Evolutionary conservation across 1,284 basidiomycete species (phyloP).

Genomic region (Fomitopsis pinicola): DNA sequence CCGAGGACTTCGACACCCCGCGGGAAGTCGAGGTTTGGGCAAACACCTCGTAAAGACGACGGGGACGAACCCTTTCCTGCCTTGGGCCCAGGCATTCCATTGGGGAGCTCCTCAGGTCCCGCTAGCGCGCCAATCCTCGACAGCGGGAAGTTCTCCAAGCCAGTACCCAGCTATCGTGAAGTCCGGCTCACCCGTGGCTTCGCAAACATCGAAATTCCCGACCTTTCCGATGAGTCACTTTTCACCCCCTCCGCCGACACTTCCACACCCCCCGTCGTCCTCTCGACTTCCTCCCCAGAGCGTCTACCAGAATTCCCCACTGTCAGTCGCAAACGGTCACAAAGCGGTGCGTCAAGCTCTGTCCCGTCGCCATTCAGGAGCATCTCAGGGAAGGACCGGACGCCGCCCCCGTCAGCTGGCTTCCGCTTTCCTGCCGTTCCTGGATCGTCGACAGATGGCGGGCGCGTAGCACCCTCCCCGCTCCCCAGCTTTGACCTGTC

Average conservation of each 20-base stretch:
- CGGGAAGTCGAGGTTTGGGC: constrained; percentile 26
- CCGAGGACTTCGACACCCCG: constrained; percentile 32
- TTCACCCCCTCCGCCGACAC: constrained; percentile 7
- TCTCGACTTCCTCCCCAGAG: constrained; percentile 25
- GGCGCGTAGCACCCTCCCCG: constrained; percentile 6
- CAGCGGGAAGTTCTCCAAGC: background rate
- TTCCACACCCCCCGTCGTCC: constrained; percentile 18
- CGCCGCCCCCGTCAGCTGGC: constrained; percentile 36
- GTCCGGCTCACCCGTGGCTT: constrained; percentile 35
- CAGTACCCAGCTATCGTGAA: constrained; percentile 31
- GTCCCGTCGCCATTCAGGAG: constrained; percentile 15
- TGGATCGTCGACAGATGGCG: constrained; percentile 3
- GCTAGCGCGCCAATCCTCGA: constrained; percentile 1
- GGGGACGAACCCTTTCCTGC: constrained; percentile 21
- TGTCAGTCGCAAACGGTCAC: constrained; percentile 37
- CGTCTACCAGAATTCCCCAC: constrained; percentile 16
- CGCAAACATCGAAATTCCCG: constrained; percentile 38
- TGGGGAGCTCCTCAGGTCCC: constrained; percentile 7
- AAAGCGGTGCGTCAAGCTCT: constrained; percentile 36
- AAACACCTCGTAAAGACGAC: constrained; percentile 17
- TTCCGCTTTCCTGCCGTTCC: constrained; percentile 37
- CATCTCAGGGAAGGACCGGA: constrained; percentile 25
- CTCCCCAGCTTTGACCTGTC: constrained; percentile 17
- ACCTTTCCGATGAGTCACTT: constrained; percentile 4
- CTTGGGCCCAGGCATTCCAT: constrained; percentile 26